Evolutionary conservation across 2,329 filamentous ascomycete genomes (phyloP), one percentile per base, ranked within the genome.

Genomic region (Diaporthe amygdali): DNA sequence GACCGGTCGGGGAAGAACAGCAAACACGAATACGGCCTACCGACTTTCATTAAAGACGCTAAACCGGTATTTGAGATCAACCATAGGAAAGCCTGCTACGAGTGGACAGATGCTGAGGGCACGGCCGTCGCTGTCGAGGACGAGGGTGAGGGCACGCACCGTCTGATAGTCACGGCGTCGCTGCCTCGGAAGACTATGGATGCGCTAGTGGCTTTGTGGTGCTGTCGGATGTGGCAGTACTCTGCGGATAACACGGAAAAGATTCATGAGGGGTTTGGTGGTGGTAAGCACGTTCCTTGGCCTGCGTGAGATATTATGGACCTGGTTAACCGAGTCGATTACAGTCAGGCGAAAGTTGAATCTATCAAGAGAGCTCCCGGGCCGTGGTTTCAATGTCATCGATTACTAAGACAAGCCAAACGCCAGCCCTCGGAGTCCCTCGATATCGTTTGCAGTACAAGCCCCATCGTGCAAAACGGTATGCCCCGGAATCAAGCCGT

Each of bases 181-280:
- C 41, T 73, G 10, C 70, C 61, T 7, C 51, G 70, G 17, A 54
- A 70, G 32, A 70, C 52, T 2, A 12, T 73, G 20, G 72, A 73
- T 14, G 70, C 64, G 14, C 70, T 73, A 32, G 72, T 72, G 47
- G 70, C 72, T 9, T n/a, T 73, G 70, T 72, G 72, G 72, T 72
- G 56, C 46, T 72, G 70, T 37, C 66, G 70, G 8, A 25, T 73
- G 49, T 73, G 70, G 70, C 66, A 72, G 61, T 54, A 64, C n/a
- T 73, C 70, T 17, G 72, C 66, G 25, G 56, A 72, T 20, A 54
- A 70, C 37, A 49, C 39, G 6, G 32, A 59, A 15, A 7, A 9
- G 6, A 34, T 68, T 9, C 32, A 71, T 32, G 17, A 46, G 2
- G 46, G 39, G 1, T 27, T 27, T 39, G 14, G 37, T 12, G 20